phyloP scores from a whole-genome alignment of 805 yeast species.

The Peterozyma toletana region DNA sequence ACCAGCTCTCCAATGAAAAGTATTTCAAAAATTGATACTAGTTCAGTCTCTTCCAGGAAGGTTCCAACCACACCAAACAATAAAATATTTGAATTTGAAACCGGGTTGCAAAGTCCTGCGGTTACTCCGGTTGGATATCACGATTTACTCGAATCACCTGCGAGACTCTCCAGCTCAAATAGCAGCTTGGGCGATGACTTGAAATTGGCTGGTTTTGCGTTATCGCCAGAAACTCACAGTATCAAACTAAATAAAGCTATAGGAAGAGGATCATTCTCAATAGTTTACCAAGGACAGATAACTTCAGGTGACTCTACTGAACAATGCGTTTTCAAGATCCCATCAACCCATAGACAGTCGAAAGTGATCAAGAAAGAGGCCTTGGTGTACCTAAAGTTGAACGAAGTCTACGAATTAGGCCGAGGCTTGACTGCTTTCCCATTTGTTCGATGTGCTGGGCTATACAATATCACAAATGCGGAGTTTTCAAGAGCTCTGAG shows the following conservation, averaged over 20 bases:
- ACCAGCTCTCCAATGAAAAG: too few species aligned
- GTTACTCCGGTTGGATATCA: too few species aligned
- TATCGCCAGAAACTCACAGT: background rate
- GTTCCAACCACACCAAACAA: too few species aligned
- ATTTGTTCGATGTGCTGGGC: conserved; percentile 20
- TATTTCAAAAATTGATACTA: too few species aligned
- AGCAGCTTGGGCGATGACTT: conserved; percentile 4
- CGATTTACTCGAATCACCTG: too few species aligned
- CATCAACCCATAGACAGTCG: background rate
- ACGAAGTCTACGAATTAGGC: background rate
- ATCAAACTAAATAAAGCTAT: background rate
- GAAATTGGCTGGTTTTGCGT: background rate
- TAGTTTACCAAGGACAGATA: background rate
- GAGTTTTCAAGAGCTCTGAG: background rate
- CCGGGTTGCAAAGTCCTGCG: too few species aligned
- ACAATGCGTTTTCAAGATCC: background rate
- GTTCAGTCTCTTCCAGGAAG: too few species aligned
- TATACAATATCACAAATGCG: conserved; percentile 6
- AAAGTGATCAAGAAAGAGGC: conserved; percentile 2
- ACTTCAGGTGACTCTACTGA: background rate
- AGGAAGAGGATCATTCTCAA: conserved; percentile 1
- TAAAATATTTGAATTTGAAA: too few species aligned
- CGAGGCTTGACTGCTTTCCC: conserved; percentile 10
- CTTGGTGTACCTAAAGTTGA: conserved; percentile 1
- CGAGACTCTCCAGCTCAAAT: background rate